Base-by-base conservation (phyloP, 2,329 filamentous ascomycete species). In the Trichoderma hamatum region DNA sequence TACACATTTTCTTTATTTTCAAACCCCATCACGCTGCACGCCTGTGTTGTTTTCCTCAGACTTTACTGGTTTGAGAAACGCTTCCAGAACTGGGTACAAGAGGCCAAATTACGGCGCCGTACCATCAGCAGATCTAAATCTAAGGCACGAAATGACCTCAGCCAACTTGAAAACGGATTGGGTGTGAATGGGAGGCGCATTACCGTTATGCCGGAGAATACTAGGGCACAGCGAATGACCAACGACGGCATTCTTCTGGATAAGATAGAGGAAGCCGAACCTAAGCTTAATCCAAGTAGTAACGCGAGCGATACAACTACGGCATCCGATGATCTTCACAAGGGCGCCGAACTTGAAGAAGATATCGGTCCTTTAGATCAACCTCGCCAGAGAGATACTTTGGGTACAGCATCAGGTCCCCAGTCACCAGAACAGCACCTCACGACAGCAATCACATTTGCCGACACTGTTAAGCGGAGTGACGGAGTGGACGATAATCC, bases 11-110 rank as follows among this genome's bases (percentile, higher is more conserved):
- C 90, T 4, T 90, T 93, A 84, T 74, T 93, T 14, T 89, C 90
- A 30, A 97, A 93, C 62, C 94, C 94, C 0, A 96, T 97, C 71
- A 90, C 92, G 58, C 90, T 97, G 74, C 89, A 97, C 76, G 88
- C 92, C 2, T 91, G 88, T 55, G 93, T 99, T 55, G 96, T 99
- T 9, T 95, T 97, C 74, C 85, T 98, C 16, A 91, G 96, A 30
- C 84, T 99, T 1, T 97, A 97, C 80, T 99, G 95, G 95, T 99
- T 99, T 77, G 94, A 99, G 80, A 97, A 96, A 80, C 89, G 94
- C 9, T 98, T 99, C 77, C 92, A 97, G 77, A 86, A 92, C 74
- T 87, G 97, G 72, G 94, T 92, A 16, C 85, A 85, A 39, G 92
- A 97, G 74, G 89, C 92, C 1, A 88, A 89, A 67, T 84, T 82